Evolutionary conservation across 2,329 filamentous ascomycete genomes (phyloP).

Genomic region (Claviceps capensis): DNA sequence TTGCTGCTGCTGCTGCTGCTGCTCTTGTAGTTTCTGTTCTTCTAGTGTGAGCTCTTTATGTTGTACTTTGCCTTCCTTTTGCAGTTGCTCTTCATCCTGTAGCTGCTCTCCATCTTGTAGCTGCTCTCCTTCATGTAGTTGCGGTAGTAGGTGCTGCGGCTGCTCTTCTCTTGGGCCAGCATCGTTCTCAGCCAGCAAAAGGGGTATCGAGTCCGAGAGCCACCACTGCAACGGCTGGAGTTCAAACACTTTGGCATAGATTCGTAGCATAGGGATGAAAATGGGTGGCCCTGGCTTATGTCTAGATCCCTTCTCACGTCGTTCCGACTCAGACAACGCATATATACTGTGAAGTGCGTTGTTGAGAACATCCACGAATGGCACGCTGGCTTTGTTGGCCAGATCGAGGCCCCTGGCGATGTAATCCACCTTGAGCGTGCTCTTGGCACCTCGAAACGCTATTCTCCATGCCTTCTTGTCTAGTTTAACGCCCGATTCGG

Average conservation of each 20-base stretch:
- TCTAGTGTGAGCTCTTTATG: background rate
- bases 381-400: slow-evolving; percentile 34
- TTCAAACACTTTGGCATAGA: slow-evolving; percentile 35
- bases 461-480: slow-evolving; percentile 55
- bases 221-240: slow-evolving; percentile 29
- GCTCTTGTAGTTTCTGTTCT: background rate
- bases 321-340: slow-evolving; percentile 28
- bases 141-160: background rate
- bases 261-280: slow-evolving; percentile 33
- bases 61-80: background rate
- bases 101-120: no score
- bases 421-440: slow-evolving; percentile 34
- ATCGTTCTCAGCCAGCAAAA: slow-evolving; percentile 16
- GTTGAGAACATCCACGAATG: slow-evolving; percentile 21
- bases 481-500: slow-evolving; percentile 37
- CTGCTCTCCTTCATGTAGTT: background rate
- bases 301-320: slow-evolving; percentile 13
- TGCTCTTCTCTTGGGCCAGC: slow-evolving; percentile 5
- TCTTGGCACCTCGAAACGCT: slow-evolving; percentile 58
- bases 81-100: background rate
- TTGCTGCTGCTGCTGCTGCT: background rate
- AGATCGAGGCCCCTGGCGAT: slow-evolving; percentile 28
- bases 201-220: slow-evolving; percentile 21
- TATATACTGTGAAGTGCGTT: slow-evolving; percentile 36
- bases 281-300: slow-evolving; percentile 22